phyloP scores from a whole-genome alignment of 225 moss, liverwort and hornwort genomes.

The Polytrichum formosum region DNA sequence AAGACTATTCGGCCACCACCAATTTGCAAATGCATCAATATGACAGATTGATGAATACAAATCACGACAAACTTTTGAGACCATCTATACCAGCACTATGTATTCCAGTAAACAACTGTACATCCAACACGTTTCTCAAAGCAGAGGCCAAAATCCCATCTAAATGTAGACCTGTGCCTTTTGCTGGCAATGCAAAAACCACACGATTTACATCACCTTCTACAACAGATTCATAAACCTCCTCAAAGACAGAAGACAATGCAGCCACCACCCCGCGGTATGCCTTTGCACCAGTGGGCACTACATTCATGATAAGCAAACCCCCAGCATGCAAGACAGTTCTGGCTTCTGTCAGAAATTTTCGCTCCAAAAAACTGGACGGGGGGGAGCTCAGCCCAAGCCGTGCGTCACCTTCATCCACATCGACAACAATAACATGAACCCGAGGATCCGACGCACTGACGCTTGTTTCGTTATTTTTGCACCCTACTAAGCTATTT shows the following conservation, averaged over 20 bases:
- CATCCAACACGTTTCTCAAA: conserved; percentile 40
- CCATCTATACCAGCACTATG: conserved; percentile 20
- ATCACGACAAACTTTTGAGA: conserved; percentile 5
- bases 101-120: conserved; percentile 30
- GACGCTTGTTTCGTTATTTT: neutral
- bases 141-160: conserved; percentile 33
- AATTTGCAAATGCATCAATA: no score
- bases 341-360: conserved; percentile 63
- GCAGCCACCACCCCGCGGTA: conserved; percentile 45
- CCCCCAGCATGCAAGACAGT: conserved; percentile 58
- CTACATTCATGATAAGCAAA: conserved; percentile 87
- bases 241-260: conserved; percentile 52
- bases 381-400: conserved; percentile 80
- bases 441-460: conserved; percentile 39
- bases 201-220: conserved; percentile 63
- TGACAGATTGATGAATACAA: neutral
- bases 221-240: conserved; percentile 69
- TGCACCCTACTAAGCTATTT: neutral
- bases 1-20: no score
- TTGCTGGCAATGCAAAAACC: conserved; percentile 68
- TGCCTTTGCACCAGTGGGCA: conserved; percentile 42
- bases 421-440: conserved; percentile 79
- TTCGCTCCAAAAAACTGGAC: conserved; percentile 47
- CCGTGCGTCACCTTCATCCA: conserved; percentile 78
- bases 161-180: conserved; percentile 8